A percentile compares a stretch with the other conserved stretches of the same genome.
These are phyloP conservation scores for Apiotrichum porosum DNA, from an alignment of 1,284 basidiomycete species.

Conservation along the genomic window DNA sequence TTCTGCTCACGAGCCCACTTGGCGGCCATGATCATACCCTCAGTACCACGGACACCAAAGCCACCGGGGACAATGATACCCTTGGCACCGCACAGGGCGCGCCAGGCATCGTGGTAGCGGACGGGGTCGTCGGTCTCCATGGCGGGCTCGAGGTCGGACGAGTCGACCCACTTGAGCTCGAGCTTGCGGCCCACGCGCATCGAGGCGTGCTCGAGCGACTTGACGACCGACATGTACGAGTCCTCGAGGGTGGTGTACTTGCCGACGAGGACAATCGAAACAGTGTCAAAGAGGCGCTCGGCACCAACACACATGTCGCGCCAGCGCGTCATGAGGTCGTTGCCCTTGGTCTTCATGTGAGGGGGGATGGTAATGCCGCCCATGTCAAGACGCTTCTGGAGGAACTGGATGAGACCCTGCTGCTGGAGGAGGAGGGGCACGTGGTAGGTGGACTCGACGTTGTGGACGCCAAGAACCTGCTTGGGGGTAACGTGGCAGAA, in stretches of 20 bases:
- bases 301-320: constrained; percentile 76
- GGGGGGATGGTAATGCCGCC: constrained; percentile 57
- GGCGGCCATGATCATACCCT: constrained; percentile 96
- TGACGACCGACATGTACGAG: constrained; percentile 98
- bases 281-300: constrained; percentile 86
- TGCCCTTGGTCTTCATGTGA: constrained; percentile 60
- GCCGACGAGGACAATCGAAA: constrained; percentile 88
- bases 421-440: constrained; percentile 88
- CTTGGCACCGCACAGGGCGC: constrained; percentile 83
- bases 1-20: constrained; percentile 95
- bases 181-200: constrained; percentile 85
- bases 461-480: constrained; percentile 95
- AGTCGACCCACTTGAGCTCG: constrained; percentile 90
- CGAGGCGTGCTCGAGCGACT: constrained; percentile 94
- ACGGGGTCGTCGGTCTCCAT: constrained; percentile 75
- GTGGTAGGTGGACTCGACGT: constrained; percentile 95
- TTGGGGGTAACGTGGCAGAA: constrained; percentile 94
- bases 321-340: constrained; percentile 69
- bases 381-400: constrained; percentile 76
- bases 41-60: constrained; percentile 87
- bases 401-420: constrained; percentile 84
- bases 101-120: constrained; percentile 94
- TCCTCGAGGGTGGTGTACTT: constrained; percentile 98
- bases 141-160: constrained; percentile 82
- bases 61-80: constrained; percentile 95